These are phyloP conservation scores for Deinandra increscens DNA, from an alignment of 129 eudicot genomes.

Conservation along the genomic window DNA sequence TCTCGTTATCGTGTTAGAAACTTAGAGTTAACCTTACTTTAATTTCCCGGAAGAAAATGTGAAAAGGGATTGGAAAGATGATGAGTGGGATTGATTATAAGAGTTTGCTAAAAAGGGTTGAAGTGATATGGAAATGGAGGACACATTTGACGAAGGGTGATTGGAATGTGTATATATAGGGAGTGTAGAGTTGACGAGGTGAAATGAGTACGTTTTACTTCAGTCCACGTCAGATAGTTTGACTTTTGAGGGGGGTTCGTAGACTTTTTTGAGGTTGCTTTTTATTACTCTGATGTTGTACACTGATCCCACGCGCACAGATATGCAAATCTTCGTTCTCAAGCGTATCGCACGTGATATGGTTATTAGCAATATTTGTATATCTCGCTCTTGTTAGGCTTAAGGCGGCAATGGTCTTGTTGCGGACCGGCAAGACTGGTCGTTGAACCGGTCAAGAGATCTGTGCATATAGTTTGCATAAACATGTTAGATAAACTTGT, in stretches of 20 bases:
- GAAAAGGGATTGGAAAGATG: not conserved
- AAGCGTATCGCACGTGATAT: constrained; percentile 24
- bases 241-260: constrained; percentile 31
- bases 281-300: not conserved
- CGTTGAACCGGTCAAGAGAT: too few species aligned
- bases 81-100: not conserved
- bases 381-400: too few species aligned
- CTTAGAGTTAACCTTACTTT: not conserved
- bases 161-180: constrained; percentile 45
- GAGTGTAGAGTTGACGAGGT: constrained; percentile 13
- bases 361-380: too few species aligned
- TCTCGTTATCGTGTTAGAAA: not conserved
- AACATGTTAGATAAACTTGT: too few species aligned
- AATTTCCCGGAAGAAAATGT: constrained; percentile 2
- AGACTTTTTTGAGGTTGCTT: constrained; percentile 16
- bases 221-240: constrained; percentile 35
- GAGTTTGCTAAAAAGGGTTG: not conserved
- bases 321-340: not conserved
- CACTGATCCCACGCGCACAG: constrained; percentile 15
- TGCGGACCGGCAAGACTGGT: too few species aligned
- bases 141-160: constrained; percentile 18
- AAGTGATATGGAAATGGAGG: constrained; percentile 13
- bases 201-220: constrained; percentile 14
- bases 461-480: too few species aligned
- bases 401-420: too few species aligned